phyloP scores from a whole-genome alignment of 2,329 filamentous ascomycete species.

The Pseudovirgaria hyperparasitica region DNA sequence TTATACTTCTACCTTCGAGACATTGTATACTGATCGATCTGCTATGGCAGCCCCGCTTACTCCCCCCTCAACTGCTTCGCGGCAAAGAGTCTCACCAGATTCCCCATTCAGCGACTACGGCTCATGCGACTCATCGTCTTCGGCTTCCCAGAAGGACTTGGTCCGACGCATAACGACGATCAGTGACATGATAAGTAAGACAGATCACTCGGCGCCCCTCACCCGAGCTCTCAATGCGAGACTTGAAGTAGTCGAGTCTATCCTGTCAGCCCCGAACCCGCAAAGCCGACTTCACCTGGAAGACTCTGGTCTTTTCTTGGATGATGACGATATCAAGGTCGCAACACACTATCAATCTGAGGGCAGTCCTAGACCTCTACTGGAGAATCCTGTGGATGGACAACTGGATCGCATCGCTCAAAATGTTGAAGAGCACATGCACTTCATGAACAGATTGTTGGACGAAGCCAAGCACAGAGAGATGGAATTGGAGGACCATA shows the following conservation, averaged over 20 bases:
- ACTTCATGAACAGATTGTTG: too few species aligned
- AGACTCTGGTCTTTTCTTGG: slow-evolving; percentile 19
- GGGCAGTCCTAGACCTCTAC: too few species aligned
- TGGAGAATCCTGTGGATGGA: too few species aligned
- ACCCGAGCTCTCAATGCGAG: slow-evolving; percentile 8
- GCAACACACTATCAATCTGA: too few species aligned
- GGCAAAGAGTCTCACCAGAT: slow-evolving; percentile 11
- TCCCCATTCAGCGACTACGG: slow-evolving; percentile 30
- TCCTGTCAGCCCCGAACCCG: slow-evolving; percentile 14
- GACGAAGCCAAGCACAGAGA: too few species aligned
- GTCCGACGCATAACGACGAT: slow-evolving; percentile 24
- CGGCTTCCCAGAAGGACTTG: slow-evolving; percentile 7
- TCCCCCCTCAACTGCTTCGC: neutral
- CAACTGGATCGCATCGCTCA: too few species aligned
- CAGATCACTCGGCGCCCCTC: slow-evolving; percentile 6
- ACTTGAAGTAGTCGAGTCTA: slow-evolving; percentile 18
- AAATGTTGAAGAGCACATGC: too few species aligned
- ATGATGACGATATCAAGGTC: slow-evolving; percentile 18
- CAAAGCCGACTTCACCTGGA: slow-evolving; percentile 14
- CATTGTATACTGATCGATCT: neutral
- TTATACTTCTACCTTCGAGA: neutral
- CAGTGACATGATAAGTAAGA: slow-evolving; percentile 21
- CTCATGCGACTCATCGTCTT: slow-evolving; percentile 5
- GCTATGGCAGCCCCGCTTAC: slow-evolving; percentile 1
- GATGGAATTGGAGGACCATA: too few species aligned